A percentile compares a stretch with the other conserved stretches of the same genome.
Evolutionary conservation across 2,329 filamentous ascomycete species (phyloP).

Genomic region (Chaetomium sp.): DNA sequence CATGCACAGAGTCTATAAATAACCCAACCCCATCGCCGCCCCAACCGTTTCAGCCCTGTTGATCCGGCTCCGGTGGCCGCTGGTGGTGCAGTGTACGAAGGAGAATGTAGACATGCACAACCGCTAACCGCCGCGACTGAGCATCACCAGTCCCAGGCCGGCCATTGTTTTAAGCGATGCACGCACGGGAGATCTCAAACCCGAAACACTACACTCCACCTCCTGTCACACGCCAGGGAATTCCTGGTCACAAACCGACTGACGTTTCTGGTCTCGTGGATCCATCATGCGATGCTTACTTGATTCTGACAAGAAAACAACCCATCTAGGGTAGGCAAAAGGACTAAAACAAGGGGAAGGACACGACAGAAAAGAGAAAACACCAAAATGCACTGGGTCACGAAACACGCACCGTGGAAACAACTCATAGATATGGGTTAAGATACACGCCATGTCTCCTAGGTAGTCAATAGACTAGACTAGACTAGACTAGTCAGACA

Average conservation of each 20-base stretch:
- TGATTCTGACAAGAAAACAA: not conserved
- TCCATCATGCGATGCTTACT: not conserved
- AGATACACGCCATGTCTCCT: too few relatives aligned
- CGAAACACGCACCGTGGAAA: not conserved
- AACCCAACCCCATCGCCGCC: not conserved
- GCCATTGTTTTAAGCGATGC: not conserved
- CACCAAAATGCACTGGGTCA: not conserved
- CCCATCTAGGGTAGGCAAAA: not conserved
- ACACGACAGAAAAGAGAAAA: not conserved
- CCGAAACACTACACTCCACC: not conserved
- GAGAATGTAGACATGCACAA: not conserved
- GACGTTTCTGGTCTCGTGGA: not conserved
- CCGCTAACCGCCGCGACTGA: not conserved
- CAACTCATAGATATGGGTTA: not conserved
- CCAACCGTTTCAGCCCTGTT: conserved; percentile 19
- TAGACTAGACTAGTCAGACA: too few relatives aligned
- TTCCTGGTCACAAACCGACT: not conserved
- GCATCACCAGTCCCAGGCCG: not conserved
- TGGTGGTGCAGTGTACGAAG: not conserved
- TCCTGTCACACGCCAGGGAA: conserved; percentile 1
- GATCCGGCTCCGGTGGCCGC: conserved; percentile 12
- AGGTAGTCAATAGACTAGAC: too few relatives aligned
- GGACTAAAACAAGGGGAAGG: not conserved
- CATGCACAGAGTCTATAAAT: conserved; percentile 17
- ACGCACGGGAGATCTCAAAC: not conserved